Base-by-base conservation (phyloP, 345 rosid genomes). In the Draba incana region DNA sequence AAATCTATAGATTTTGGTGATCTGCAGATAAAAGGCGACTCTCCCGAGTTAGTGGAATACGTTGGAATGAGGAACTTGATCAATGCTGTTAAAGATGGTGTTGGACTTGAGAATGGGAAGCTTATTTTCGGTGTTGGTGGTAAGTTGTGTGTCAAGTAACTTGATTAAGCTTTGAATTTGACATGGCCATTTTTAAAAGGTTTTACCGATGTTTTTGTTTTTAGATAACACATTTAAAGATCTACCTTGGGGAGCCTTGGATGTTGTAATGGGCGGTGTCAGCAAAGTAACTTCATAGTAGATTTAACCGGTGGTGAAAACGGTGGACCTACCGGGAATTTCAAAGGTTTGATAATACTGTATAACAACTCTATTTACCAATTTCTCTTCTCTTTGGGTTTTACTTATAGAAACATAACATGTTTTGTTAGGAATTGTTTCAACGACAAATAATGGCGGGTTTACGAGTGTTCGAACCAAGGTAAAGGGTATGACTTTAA, bases 261-360 rank as follows among this genome's bases (percentile, higher is more conserved):
- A 93, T 79, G 95, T 93, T 64, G 97, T 93, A 24, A 93, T 93
- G 99, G 97, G 97, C 45, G 99, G 96, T 25, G 92, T 93, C 57
- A 93, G 99, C 33, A 81, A 88, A 93, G 99, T 69, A 78, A 79
- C 20, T 88, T 90, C 71, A 60, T 71, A 66, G 80, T 86, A 45
- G 94, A 84, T 74, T 79, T 69, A 13, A 83, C 81, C 4, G 85
- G 90, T 37, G 96, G 97, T 56, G 99, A 90, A 80, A 75, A 80
- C 47, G 88, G 85, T 62, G 86, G 81, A 78, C 88, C 90, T 59
- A 83, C 86, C 2, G 97, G 92, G 10, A 6, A 84, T 57, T 93
- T 90, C 67, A 84, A 81, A 86, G 99, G 97, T 87, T n/a, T 69
- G 78, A 71, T 66, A 12, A n/a, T n/a, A n/a, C n/a, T n/a, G 42